phyloP scores from a whole-genome alignment of 2,329 filamentous ascomycete species.

The Hypoxylon sp. region DNA sequence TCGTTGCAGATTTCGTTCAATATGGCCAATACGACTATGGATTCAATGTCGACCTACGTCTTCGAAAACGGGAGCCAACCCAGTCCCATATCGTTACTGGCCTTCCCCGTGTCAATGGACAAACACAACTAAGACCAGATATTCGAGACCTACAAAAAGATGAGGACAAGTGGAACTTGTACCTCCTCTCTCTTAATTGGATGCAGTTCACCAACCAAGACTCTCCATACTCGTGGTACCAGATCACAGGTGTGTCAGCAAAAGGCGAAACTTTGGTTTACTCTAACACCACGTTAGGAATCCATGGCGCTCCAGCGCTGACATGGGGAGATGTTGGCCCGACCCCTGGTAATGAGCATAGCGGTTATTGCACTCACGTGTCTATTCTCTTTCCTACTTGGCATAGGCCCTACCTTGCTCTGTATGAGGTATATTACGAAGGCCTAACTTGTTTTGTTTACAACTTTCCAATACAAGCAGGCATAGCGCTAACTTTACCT shows the following conservation, averaged over 20 bases:
- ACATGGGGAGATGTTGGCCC: slow-evolving; percentile 68
- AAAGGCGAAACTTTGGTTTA: slow-evolving; percentile 11
- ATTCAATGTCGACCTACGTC: slow-evolving; percentile 57
- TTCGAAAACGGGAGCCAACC: slow-evolving; percentile 59
- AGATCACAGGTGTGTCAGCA: slow-evolving; percentile 74
- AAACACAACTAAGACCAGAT: slow-evolving; percentile 70
- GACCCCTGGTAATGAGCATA: slow-evolving; percentile 65
- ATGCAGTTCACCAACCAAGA: slow-evolving; percentile 78
- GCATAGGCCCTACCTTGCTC: slow-evolving; percentile 84
- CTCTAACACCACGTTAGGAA: slow-evolving; percentile 65
- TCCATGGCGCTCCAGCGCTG: slow-evolving; percentile 81
- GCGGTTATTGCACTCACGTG: slow-evolving; percentile 83
- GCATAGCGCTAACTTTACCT: slow-evolving; percentile 11
- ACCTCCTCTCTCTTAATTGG: slow-evolving; percentile 79
- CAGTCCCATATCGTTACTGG: slow-evolving; percentile 59
- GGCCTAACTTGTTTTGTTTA: background rate
- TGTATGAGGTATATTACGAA: slow-evolving; percentile 66
- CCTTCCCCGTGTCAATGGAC: slow-evolving; percentile 59
- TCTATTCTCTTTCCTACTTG: slow-evolving; percentile 84
- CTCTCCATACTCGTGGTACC: slow-evolving; percentile 79
- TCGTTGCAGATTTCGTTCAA: slow-evolving; percentile 24
- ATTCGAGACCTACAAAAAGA: slow-evolving; percentile 76
- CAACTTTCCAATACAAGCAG: background rate
- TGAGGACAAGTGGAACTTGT: slow-evolving; percentile 80
- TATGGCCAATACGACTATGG: slow-evolving; percentile 65